phyloP scores from a whole-genome alignment of 345 rosid species.

The Ailanthus altissimus region DNA sequence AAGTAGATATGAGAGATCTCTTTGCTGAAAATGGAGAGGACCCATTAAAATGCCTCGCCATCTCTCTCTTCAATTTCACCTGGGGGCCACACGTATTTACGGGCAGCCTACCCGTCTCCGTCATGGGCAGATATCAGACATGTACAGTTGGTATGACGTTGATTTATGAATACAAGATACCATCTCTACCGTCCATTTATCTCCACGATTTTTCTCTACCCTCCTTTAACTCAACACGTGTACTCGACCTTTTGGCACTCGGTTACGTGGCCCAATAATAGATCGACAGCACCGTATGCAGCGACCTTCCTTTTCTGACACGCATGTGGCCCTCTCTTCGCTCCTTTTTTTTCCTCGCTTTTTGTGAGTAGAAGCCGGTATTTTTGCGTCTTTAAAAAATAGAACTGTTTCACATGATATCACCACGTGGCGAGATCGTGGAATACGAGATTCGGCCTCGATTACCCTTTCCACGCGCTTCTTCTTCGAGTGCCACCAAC shows the following conservation, averaged over 20 bases:
- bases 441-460: slow-evolving; percentile 38
- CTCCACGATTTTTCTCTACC: slow-evolving; percentile 16
- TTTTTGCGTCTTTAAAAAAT: not conserved
- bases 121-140: slow-evolving; percentile 70
- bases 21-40: slow-evolving; percentile 6
- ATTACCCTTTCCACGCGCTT: slow-evolving; percentile 25
- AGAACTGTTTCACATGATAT: slow-evolving; percentile 11
- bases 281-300: slow-evolving; percentile 30
- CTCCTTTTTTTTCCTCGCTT: not conserved
- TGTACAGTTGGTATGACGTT: slow-evolving; percentile 72
- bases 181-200: slow-evolving; percentile 59
- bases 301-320: slow-evolving; percentile 52
- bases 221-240: slow-evolving; percentile 43
- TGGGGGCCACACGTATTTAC: slow-evolving; percentile 59
- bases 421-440: slow-evolving; percentile 51
- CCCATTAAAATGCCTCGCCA: slow-evolving; percentile 26
- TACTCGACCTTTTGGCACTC: not conserved
- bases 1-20: slow-evolving; percentile 18
- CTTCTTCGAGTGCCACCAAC: not conserved
- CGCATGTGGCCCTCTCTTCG: slow-evolving; percentile 67
- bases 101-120: slow-evolving; percentile 81
- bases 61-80: slow-evolving; percentile 27
- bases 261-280: slow-evolving; percentile 59
- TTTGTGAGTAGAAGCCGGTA: not conserved
- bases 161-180: slow-evolving; percentile 45